These are phyloP conservation scores for Endotrypanum monterogeii DNA, from an alignment of 208 protist species.

Conservation along the genomic window DNA sequence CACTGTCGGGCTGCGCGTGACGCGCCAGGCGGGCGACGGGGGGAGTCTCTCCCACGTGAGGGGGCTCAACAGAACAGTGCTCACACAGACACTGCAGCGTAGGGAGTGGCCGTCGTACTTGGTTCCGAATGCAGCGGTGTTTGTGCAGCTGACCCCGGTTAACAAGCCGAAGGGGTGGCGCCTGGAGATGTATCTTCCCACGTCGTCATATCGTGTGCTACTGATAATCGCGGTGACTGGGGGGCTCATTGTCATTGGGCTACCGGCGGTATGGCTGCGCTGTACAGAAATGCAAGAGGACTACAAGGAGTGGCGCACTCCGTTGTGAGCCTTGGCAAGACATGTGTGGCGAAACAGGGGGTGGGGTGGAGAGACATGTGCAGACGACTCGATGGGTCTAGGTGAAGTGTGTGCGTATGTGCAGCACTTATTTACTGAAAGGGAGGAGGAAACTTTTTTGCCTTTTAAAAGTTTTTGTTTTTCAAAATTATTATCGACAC, in stretches of 20 bases:
- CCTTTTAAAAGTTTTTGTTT: too few species aligned
- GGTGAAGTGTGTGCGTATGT: neutral
- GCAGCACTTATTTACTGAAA: neutral
- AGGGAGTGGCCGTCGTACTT: conserved; percentile 60
- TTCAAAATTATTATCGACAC: too few species aligned
- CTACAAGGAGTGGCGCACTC: conserved; percentile 50
- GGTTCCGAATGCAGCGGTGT: conserved; percentile 69
- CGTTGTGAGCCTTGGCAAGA: neutral
- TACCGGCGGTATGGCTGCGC: conserved; percentile 62
- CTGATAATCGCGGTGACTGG: conserved; percentile 45
- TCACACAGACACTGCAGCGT: conserved; percentile 6
- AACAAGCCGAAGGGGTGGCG: conserved; percentile 37
- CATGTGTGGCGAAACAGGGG: neutral
- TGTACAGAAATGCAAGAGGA: conserved; percentile 58
- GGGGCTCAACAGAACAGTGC: neutral
- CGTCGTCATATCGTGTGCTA: conserved; percentile 41
- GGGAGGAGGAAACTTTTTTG: too few species aligned
- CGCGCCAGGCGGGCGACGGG: neutral
- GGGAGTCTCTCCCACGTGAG: neutral
- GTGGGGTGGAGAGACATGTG: neutral
- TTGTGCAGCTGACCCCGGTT: conserved; percentile 45
- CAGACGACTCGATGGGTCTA: too few species aligned
- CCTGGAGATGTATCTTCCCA: conserved; percentile 63
- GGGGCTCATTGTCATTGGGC: conserved; percentile 41
- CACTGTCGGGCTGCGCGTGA: conserved; percentile 38